Evolutionary conservation across 768 basidiomycete species (phyloP), one percentile per base, ranked within the genome.

Genomic region (Mycena polygramma): DNA sequence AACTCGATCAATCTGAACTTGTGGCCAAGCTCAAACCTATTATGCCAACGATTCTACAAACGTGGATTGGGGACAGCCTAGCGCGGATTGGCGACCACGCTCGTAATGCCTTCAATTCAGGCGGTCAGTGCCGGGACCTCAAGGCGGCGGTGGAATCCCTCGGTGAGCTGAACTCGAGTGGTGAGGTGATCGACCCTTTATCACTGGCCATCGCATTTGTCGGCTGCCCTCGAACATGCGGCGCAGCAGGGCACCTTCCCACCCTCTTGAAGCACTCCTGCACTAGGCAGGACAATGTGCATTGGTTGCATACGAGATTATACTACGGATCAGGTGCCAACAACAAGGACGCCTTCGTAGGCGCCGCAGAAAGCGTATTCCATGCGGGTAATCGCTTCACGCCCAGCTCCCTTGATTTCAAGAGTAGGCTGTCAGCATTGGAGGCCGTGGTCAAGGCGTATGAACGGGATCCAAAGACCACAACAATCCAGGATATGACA

Each of bases 381-480:
- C n/a, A 17, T 2, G n/a, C 11, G 15, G 2, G 53, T 14, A n/a
- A 26, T 1, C 55, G 24, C 26, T 71, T 67, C 57, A 49, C 58
- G 11, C 59, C 65, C 6, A 30, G 37, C n/a, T 8, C 48, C 3
- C 48, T 66, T 30, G 22, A 48, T 15, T 71, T 67, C 15, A 59
- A 36, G 20, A 37, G 9, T 10, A 46, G 22, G 4, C 26, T 57
- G n/a, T 45, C 35, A 4, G 59, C 26, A 1, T 10, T 66, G 11
- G 60, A 67, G 55, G 60, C 39, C 19, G 60, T 71, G 43, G 59
- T 71, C 45, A 39, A 36, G 26, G 65, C 60, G 2, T 67, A 45
- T 51, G 70, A 54, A 9, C 59, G 43, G 7, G 48, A 57, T 35
- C 65, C 65, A 6, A 66, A 53, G 52, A 71, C 52, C 1, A 49